phyloP scores from a whole-genome alignment of 192 early-diverging fungal genomes.

The Obelidium mucronatum region DNA sequence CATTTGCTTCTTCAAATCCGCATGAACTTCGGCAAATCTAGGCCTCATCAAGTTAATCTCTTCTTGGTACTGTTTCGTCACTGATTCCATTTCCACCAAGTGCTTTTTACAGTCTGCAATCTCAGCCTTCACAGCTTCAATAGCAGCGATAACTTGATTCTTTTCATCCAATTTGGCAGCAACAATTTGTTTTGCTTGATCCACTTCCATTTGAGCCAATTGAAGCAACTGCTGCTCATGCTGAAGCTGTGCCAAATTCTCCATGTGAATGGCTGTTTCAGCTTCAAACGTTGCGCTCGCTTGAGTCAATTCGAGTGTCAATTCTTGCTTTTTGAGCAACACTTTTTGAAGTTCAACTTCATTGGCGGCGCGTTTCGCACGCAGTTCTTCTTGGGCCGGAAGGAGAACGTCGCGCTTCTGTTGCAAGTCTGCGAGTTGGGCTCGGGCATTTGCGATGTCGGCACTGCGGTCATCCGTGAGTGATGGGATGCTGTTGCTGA shows the following conservation, averaged over 20 bases:
- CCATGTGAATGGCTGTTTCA: slow-evolving; percentile 61
- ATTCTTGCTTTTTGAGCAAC: slow-evolving; percentile 67
- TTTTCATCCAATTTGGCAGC: slow-evolving; percentile 29
- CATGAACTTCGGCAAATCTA: slow-evolving; percentile 64
- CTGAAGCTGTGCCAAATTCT: slow-evolving; percentile 57
- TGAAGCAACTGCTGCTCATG: slow-evolving; percentile 52
- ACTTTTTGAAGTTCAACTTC: slow-evolving; percentile 70
- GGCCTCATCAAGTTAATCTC: slow-evolving; percentile 55
- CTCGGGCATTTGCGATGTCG: slow-evolving; percentile 63
- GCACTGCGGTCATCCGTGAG: slow-evolving; percentile 44
- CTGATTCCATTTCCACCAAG: slow-evolving; percentile 52
- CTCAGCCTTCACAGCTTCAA: slow-evolving; percentile 58
- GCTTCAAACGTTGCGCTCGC: slow-evolving; percentile 66
- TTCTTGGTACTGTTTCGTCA: slow-evolving; percentile 61
- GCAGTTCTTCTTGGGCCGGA: slow-evolving; percentile 60
- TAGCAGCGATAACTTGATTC: slow-evolving; percentile 32
- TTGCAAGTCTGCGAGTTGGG: slow-evolving; percentile 68
- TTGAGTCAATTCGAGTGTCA: slow-evolving; percentile 63
- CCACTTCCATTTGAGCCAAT: slow-evolving; percentile 52
- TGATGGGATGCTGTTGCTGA: neutral
- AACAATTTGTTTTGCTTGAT: slow-evolving; percentile 58
- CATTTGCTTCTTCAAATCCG: slow-evolving; percentile 66
- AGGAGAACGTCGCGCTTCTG: slow-evolving; percentile 62
- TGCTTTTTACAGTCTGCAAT: slow-evolving; percentile 56
- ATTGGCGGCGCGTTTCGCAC: slow-evolving; percentile 55